A percentile compares a stretch with the other conserved stretches of the same genome.
phyloP scores from a whole-genome alignment of 1,284 basidiomycete species.

The Apiotrichum gracile region DNA sequence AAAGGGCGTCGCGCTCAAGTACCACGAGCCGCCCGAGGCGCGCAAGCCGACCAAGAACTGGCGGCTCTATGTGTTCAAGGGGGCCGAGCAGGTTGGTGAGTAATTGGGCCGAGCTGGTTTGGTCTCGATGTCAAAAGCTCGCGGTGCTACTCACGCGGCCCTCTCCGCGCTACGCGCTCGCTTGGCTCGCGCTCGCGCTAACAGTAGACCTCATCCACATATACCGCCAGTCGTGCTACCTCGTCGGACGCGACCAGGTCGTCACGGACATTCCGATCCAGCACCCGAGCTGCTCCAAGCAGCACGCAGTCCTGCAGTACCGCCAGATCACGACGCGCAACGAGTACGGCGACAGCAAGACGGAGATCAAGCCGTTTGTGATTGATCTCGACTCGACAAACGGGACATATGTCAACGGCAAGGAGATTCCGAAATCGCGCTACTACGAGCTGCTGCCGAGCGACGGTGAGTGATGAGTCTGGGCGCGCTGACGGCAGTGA shows the following conservation, averaged over 20 bases:
- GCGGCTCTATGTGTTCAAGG: slow-evolving; percentile 97
- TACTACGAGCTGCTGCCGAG: slow-evolving; percentile 84
- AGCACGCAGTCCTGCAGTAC: slow-evolving; percentile 95
- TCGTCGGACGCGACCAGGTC: slow-evolving; percentile 81
- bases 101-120: too few relatives aligned
- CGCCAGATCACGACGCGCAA: slow-evolving; percentile 79
- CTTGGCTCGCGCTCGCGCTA: background rate
- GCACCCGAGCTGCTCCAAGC: slow-evolving; percentile 96
- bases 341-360: slow-evolving; percentile 75
- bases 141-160: too few relatives aligned
- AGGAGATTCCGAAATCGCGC: slow-evolving; percentile 73
- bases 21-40: slow-evolving; percentile 98
- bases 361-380: slow-evolving; percentile 83
- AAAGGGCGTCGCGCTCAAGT: slow-evolving; percentile 85
- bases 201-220: slow-evolving; percentile 76
- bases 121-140: too few relatives aligned
- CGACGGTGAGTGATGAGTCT: slow-evolving; percentile 60
- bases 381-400: slow-evolving; percentile 98
- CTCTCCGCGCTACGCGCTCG: background rate
- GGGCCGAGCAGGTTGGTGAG: slow-evolving; percentile 82
- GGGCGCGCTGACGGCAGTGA: slow-evolving; percentile 53
- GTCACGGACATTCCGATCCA: slow-evolving; percentile 83
- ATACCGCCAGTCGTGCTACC: slow-evolving; percentile 85
- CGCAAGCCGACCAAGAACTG: slow-evolving; percentile 82
- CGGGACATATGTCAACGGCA: slow-evolving; percentile 83